Evolutionary conservation across 192 early-diverging fungal genomes (phyloP).

Genomic region (Entomortierella lignicola): DNA sequence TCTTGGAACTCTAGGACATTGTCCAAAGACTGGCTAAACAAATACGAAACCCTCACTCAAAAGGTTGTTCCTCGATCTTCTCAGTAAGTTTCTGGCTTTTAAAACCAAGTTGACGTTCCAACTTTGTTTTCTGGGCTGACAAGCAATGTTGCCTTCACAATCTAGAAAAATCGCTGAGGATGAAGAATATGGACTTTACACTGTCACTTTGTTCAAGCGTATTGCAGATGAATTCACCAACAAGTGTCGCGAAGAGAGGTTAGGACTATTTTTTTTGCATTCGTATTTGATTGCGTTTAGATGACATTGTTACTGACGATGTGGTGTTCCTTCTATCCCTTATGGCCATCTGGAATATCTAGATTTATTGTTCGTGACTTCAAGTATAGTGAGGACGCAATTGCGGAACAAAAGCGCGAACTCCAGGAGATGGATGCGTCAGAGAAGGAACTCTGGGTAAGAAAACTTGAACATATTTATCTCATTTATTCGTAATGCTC

Average conservation of each 20-base stretch:
- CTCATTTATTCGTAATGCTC: too few species aligned
- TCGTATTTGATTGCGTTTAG: neutral
- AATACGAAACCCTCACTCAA: constrained; percentile 91
- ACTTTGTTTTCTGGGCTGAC: constrained; percentile 1
- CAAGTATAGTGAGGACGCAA: constrained; percentile 86
- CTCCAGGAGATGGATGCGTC: constrained; percentile 63
- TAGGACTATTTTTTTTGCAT: neutral
- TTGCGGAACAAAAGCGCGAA: constrained; percentile 85
- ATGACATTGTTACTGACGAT: neutral
- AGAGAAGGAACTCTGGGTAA: constrained; percentile 74
- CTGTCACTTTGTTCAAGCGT: constrained; percentile 91
- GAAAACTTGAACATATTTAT: neutral
- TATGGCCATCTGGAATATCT: neutral
- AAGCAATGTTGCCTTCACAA: neutral
- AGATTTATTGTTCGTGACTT: constrained; percentile 97
- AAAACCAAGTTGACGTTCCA: neutral
- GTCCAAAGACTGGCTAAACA: constrained; percentile 85
- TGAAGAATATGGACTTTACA: constrained; percentile 93
- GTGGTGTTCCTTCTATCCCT: neutral
- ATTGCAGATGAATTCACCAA: constrained; percentile 90
- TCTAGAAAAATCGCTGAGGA: constrained; percentile 89
- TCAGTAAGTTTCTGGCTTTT: constrained; percentile 62
- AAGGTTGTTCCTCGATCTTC: constrained; percentile 98
- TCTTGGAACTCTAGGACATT: constrained; percentile 53
- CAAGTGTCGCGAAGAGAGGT: constrained; percentile 91